Evolutionary conservation across 441 rosid genomes (phyloP).

Genomic region (Bruguiera hainesii): DNA sequence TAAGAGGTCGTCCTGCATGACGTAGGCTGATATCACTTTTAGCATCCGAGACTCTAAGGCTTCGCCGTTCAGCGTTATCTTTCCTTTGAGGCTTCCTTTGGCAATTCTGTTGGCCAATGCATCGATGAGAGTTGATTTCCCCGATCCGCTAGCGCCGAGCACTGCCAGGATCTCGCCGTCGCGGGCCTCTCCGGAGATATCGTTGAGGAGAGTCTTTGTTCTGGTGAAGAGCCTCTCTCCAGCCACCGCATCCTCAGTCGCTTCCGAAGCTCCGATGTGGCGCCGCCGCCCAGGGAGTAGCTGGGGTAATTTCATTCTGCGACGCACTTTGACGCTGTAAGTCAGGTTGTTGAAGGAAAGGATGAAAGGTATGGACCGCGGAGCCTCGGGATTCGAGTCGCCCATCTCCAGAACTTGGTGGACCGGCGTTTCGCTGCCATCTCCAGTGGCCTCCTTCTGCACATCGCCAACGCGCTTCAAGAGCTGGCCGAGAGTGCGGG

Average conservation of each 20-base stretch:
- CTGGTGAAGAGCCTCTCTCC: conserved; percentile 41
- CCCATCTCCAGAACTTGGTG: conserved; percentile 50
- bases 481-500: conserved; percentile 65
- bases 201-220: conserved; percentile 71
- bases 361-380: conserved; percentile 56
- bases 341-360: conserved; percentile 69
- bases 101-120: conserved; percentile 74
- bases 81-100: conserved; percentile 60
- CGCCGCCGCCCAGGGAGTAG: conserved; percentile 8
- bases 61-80: conserved; percentile 59
- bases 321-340: conserved; percentile 58
- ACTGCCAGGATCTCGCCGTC: conserved; percentile 87
- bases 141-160: conserved; percentile 89
- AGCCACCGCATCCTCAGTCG: conserved; percentile 30
- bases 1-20: conserved; percentile 73
- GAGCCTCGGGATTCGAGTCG: conserved; percentile 29
- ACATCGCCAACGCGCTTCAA: conserved; percentile 72
- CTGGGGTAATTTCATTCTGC: conserved; percentile 37
- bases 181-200: conserved; percentile 75
- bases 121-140: conserved; percentile 81
- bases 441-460: conserved; percentile 54
- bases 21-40: conserved; percentile 70
- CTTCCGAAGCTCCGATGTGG: conserved; percentile 19
- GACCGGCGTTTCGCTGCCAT: conserved; percentile 67
- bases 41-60: conserved; percentile 52